Evolutionary conservation across 164 flowering plant genomes (phyloP), one percentile per base, ranked within the genome.

Genomic region (Santalum album): DNA sequence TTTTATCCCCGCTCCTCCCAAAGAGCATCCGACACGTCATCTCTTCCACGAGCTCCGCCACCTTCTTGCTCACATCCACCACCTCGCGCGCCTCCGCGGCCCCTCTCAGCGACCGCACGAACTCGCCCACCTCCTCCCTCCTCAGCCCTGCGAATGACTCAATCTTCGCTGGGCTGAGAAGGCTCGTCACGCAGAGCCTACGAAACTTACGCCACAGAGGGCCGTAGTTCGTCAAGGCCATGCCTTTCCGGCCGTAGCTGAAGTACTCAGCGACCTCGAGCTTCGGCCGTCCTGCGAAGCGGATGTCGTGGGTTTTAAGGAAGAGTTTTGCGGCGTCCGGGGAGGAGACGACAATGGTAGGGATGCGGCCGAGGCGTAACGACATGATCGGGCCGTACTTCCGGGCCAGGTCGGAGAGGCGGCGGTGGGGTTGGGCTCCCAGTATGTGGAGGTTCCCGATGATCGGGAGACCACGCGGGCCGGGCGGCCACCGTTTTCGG

Each of bases 11-110:
- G 21, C 25, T 7, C 23, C 51, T 16, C 22, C 69, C 68, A 20
- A 69, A 40, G 0, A 64, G 6, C 56, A 49, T 69, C 22, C 29
- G 38, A 12, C 40, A 61, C 7, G 65, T 39, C 26, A 64, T 54
- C 25, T 49, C 50, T 22, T 39, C 62, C 0, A 36, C 20, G n/a
- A 57, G 25, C 32, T 19, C 21, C 6, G 14, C 55, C 34, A 60
- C 56, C 27, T 18, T 57, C 9, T 24, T 23, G 54, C 44, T 64
- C 7, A 64, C 7, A 49, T 60, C 53, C 19, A 49, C 65, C 6
- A 45, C 39, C 22, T 10, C 32, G 11, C 40, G 12, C 0, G 24
- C 39, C 34, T 36, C 51, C 1, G 53, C 55, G 11, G 48, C 51
- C 17, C 21, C 60, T 20, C 20, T 29, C 7, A 56, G 23, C 23